Base-by-base conservation (phyloP, 2,329 filamentous ascomycete genomes). In the Calonectria crousiana region DNA sequence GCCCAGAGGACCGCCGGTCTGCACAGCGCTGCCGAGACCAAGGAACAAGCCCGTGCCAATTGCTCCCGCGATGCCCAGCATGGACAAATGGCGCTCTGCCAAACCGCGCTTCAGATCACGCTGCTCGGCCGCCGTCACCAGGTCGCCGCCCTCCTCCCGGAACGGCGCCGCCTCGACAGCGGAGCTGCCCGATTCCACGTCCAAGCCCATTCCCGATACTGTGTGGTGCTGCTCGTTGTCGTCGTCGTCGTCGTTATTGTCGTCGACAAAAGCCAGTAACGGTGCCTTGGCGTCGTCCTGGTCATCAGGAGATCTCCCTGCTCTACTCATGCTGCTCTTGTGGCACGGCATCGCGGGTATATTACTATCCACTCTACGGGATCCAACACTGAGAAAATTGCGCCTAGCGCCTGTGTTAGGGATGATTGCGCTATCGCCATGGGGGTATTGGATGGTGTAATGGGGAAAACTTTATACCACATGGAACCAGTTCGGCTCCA, bases 1-100 rank as follows among this genome's bases (percentile, higher is more conserved):
- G 44, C 85, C 85, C 11, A 82, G 84, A 0, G 84, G 84, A 32
- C 84, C 84, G 11, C 84, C 84, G 0, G 74, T 76, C 38, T 81
- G 79, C 4, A 85, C 80, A 30, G 89, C 90, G 74, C 84, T 84
- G 53, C 90, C 90, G 66, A 80, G 75, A 20, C 79, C 79, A 18
- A 80, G 77, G 34, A 80, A 80, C 23, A 80, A 71, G 9, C 78
- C 79, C 0, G 88, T 89, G 34, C 88, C 88, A 75, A 90, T 89
- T 44, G 88, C 88, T 10, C 89, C 89, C 9, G 88, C 89, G 75
- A 90, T 87, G 72, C 88, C 89, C 74, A 90, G 88, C 67, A 90
- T 83, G 77, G 90, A 88, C 72, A 90, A 86, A 74, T 89, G 79
- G 18, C 79, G 78, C 74, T 81, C 80, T 3, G 74, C 73, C 16